Evolutionary conservation across 106 monocot genomes (phyloP).

Genomic region (Dioscorea alata): DNA sequence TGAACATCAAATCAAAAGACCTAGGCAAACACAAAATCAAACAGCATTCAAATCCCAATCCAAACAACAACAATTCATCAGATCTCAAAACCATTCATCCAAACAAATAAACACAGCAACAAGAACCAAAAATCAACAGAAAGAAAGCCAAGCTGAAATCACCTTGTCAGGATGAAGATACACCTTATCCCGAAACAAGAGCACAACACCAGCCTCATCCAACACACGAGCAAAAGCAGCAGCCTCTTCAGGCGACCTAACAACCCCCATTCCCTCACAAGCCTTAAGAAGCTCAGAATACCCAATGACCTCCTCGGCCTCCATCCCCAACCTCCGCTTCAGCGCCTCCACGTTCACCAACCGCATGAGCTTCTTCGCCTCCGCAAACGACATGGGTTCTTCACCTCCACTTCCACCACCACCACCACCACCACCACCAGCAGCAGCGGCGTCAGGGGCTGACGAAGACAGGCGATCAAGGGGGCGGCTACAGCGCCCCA

Average conservation of each 20-base stretch:
- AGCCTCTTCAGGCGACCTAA: slow-evolving; percentile 60
- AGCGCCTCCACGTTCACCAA: slow-evolving; percentile 81
- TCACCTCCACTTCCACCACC: background rate
- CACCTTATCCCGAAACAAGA: slow-evolving; percentile 83
- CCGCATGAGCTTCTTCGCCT: slow-evolving; percentile 79
- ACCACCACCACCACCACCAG: background rate
- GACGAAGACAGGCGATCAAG: too few species aligned
- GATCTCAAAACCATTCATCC: too few species aligned
- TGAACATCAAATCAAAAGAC: background rate
- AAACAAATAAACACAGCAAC: background rate
- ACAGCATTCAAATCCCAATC: background rate
- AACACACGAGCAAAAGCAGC: slow-evolving; percentile 54
- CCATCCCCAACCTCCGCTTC: slow-evolving; percentile 64
- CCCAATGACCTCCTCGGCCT: slow-evolving; percentile 60
- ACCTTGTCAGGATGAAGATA: slow-evolving; percentile 95
- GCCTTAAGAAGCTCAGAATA: slow-evolving; percentile 63
- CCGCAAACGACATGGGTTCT: slow-evolving; percentile 35
- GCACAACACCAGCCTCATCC: slow-evolving; percentile 87
- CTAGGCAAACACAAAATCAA: background rate
- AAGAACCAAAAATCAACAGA: background rate
- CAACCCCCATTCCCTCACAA: slow-evolving; percentile 61
- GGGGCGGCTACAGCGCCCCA: too few species aligned
- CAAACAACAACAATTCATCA: background rate
- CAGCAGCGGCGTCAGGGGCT: background rate
- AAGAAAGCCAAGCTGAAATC: background rate